These are phyloP conservation scores for Penicillium polonicum DNA, from an alignment of 2,329 filamentous ascomycete species.

Conservation along the genomic window DNA sequence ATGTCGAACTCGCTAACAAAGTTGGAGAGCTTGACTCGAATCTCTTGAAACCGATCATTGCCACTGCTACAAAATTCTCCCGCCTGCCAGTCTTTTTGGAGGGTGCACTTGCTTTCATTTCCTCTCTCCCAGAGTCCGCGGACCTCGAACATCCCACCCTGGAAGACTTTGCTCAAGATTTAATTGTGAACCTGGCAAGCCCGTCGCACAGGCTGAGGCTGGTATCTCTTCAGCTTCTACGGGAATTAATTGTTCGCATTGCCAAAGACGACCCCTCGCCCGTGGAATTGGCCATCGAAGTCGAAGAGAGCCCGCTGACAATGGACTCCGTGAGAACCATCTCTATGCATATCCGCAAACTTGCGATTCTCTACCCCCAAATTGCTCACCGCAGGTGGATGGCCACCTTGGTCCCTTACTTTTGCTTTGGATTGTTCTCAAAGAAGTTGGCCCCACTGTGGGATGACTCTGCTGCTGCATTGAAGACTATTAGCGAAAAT, in stretches of 20 bases:
- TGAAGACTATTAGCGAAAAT: slow-evolving; percentile 71
- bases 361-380: slow-evolving; percentile 64
- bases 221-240: slow-evolving; percentile 70
- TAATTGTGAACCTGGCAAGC: slow-evolving; percentile 72
- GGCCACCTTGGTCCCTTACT: slow-evolving; percentile 70
- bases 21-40: slow-evolving; percentile 58
- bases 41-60: slow-evolving; percentile 65
- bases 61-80: slow-evolving; percentile 65
- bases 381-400: slow-evolving; percentile 64
- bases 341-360: slow-evolving; percentile 80
- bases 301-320: slow-evolving; percentile 76
- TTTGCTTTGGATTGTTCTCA: slow-evolving; percentile 85
- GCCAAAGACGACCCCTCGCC: slow-evolving; percentile 48
- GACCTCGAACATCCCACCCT: slow-evolving; percentile 55
- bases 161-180: slow-evolving; percentile 60
- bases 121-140: slow-evolving; percentile 27
- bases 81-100: slow-evolving; percentile 66
- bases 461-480: slow-evolving; percentile 74
- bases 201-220: slow-evolving; percentile 73
- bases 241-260: slow-evolving; percentile 55
- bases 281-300: slow-evolving; percentile 65
- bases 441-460: slow-evolving; percentile 81
- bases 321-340: slow-evolving; percentile 74
- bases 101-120: slow-evolving; percentile 55
- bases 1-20: slow-evolving; percentile 64